These are phyloP conservation scores for Candida stauntonica DNA, from an alignment of 805 yeast species.

Conservation along the genomic window DNA sequence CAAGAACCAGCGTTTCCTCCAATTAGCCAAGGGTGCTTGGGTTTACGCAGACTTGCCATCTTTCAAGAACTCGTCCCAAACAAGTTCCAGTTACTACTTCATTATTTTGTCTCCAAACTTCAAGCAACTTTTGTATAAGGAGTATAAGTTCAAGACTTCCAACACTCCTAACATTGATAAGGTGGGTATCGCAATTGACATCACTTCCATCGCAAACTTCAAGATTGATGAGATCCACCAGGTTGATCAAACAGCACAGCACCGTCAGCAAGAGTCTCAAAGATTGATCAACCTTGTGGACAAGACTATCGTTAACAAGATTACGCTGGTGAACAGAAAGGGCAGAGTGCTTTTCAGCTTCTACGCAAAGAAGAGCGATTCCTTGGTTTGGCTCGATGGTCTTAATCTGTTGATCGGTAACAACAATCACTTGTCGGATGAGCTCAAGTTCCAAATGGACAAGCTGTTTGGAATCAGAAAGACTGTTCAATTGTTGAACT, in stretches of 20 bases:
- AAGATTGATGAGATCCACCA: conserved; percentile 45
- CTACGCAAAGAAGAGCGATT: conserved; percentile 64
- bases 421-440: conserved; percentile 34
- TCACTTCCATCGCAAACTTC: conserved; percentile 47
- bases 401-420: conserved; percentile 46
- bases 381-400: conserved; percentile 78
- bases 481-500: conserved; percentile 42
- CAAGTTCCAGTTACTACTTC: conserved; percentile 42
- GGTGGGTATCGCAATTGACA: conserved; percentile 47
- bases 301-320: conserved; percentile 52
- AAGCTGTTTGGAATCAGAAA: conserved; percentile 42
- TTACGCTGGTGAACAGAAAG: conserved; percentile 42
- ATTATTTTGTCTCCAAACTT: conserved; percentile 65
- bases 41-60: conserved; percentile 60
- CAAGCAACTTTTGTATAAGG: conserved; percentile 55
- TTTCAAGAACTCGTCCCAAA: conserved; percentile 18
- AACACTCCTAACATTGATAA: conserved; percentile 55
- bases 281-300: conserved; percentile 54
- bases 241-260: conserved; percentile 39
- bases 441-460: conserved; percentile 40
- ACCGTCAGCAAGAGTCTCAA: conserved; percentile 30
- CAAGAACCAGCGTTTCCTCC: conserved; percentile 67
- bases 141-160: conserved; percentile 43
- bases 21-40: conserved; percentile 77
- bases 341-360: conserved; percentile 47